A percentile compares a stretch with the other conserved stretches of the same genome.
These are phyloP conservation scores for Keithomyces neogunnii DNA, from an alignment of 2,329 filamentous ascomycete genomes.

Conservation along the genomic window DNA sequence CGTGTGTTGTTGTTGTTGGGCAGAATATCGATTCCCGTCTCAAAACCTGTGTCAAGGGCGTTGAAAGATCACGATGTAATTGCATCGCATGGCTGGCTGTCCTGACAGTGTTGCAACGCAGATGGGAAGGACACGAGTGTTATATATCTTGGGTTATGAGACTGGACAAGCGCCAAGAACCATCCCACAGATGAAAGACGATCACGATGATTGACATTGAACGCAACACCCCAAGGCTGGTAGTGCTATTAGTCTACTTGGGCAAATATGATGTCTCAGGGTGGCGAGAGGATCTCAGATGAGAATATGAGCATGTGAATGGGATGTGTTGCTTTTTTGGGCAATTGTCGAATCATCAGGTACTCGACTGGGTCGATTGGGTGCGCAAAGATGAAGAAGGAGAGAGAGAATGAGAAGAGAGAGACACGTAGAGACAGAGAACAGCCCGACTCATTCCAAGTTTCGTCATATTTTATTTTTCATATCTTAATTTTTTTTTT, in stretches of 20 bases:
- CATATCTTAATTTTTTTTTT: neutral
- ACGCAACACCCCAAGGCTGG: neutral
- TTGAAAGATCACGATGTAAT: neutral
- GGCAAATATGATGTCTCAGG: neutral
- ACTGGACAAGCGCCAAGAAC: neutral
- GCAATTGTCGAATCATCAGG: neutral
- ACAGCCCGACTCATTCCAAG: neutral
- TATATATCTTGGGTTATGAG: neutral
- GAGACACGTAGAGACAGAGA: neutral
- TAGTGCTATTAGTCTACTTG: neutral
- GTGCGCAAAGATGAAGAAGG: neutral
- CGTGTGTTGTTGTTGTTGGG: neutral
- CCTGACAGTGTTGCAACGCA: neutral
- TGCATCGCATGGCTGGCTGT: neutral
- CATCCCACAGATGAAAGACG: neutral
- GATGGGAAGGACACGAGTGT: neutral
- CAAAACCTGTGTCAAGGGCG: neutral
- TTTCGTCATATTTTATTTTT: slow-evolving; percentile 3
- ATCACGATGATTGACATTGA: neutral
- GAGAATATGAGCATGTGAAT: neutral
- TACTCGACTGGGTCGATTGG: neutral
- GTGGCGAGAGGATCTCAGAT: neutral
- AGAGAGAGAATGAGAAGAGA: neutral
- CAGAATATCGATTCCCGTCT: neutral
- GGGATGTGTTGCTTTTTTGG: neutral